Evolutionary conservation across 2,329 filamentous ascomycete species (phyloP), one percentile per base, ranked within the genome.

Genomic region (Zymoseptoria ardabiliae): DNA sequence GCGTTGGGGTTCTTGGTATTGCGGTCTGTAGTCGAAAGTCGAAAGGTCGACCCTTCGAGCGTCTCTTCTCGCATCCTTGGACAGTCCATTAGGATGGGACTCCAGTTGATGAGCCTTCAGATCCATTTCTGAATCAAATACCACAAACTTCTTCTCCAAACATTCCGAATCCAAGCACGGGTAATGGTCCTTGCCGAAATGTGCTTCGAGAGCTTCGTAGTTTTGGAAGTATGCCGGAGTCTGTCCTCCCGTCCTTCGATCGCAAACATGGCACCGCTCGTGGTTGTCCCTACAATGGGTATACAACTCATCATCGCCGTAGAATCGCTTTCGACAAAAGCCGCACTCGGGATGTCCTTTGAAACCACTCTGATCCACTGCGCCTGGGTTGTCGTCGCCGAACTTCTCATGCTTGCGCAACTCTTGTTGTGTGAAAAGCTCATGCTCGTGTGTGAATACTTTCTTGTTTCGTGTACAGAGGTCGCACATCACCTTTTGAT

Each of bases 371-470:
- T 97, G 94, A 68, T 97, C 90, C 45, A 89, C 80, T 0, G 92
- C 88, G 35, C 94, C 93, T 3, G 93, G 92, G 64, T 88, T 88
- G 72, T 97, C 90, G 70, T 99, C 94, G 59, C 94, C 94, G 63
- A 88, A 85, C 63, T 85, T 89, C 82, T 97, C 95, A 73, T 99
- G 94, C 69, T 85, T 89, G 66, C 89, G 86, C 54, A 97, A 79
- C 66, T 93, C 90, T 63, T 86, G 83, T 62, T 85, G 82, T 0
- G 89, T 88, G 73, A 97, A 97, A 1, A 99, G 81, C 63, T 95
- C 90, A 72, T 99, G 94, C 75, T 99, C 94, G 75, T 99, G 94
- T 1, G 94, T 97, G 69, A 99, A 99, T 35, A 97, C 91, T 71
- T 96, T 97, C 77, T 99, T 99, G 78, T 97, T 92, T 61, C 91